Base-by-base conservation (phyloP, 345 rosid genomes). In the Trapa bicornis region DNA sequence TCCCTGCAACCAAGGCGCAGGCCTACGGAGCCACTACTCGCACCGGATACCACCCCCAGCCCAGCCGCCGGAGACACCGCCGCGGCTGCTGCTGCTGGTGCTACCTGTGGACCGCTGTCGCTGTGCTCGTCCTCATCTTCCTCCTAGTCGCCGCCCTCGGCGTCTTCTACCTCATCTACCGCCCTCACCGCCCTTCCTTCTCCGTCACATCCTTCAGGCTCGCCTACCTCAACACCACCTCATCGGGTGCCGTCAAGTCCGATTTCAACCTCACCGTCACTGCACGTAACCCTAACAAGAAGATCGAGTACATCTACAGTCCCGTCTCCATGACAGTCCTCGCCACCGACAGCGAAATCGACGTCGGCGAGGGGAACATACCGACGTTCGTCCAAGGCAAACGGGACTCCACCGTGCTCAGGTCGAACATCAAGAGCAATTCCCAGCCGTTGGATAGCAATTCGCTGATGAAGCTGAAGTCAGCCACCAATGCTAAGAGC, bases 261-360 rank as follows among this genome's bases (percentile, higher is more conserved):
- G 74, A 75, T 69, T 83, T 94, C 74, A 71, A 81, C 61, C 78
- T 94, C 81, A 75, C 81, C 74, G 77, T 91, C 68, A 76, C 85
- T 65, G 79, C 97, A 6, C 80, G 66, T 69, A 94, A 94, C 86
- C 91, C 96, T 0, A 94, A 94, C 84, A 87, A 83, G 56, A 87
- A 91, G 68, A 67, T 89, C 22, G 81, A 84, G 7, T 94, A 73
- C 79, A 56, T 56, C 73, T 94, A 94, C 75, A 79, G 78, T 54
- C 80, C 70, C 17, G 65, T 75, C 16, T 43, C 82, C 54, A 69
- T 94, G 56, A 65, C 86, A 0, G 69, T 89, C 43, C 54, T 70
- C 29, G 66, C 75, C 0, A 76, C 75, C 12, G 89, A 79, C 41
- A 86, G 48, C 48, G 48, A 45, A 45, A 45, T 90, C 38, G 41